Evolutionary conservation across 768 basidiomycete genomes (phyloP), one percentile per base, ranked within the genome.

Genomic region (Russula vinacea): DNA sequence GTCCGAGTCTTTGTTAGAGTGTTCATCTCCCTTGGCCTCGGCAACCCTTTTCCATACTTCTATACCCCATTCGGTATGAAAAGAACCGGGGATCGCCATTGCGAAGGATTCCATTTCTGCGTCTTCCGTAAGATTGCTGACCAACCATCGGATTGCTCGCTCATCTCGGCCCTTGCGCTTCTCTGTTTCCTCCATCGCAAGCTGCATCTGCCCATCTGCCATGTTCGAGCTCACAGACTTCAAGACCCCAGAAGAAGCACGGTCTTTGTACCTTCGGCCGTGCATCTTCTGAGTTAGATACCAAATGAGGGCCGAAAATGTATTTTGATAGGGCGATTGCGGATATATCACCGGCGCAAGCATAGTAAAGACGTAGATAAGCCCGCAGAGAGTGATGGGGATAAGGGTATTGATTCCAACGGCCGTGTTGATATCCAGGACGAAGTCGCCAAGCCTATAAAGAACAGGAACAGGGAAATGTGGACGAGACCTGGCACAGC

Each of bases 401-500:
- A 60, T n/a, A 0, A 56, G 53, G 1, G 64, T 60, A 0, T 29
- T 32, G 1, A 56, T 19, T 1, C 64, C 68, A 7, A 69, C 60
- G 4, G 51, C n/a, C 0, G 33, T 45, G 32, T 70, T 69, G 50
- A 70, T 70, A 7, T 77, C 71, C 60, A 71, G 71, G 29, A 82
- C 71, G 68, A 82, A 81, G 26, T 77, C 75, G 37, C 80, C 70
- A 29, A 84, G 74, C 33, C 79, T 37, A 77, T 73, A 70, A 85
- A 78, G 71, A 83, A 83, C 2, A 83, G 73, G 22, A 81, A 75
- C 14, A 83, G 73, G 1, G 81, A 80, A 6, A 79, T 71, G 62
- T 83, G 82, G n/a, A 84, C 75, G 16, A 83, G 75, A 24, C 78
- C 73, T 2, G 81, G 82, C 39, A 83, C 78, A 16, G 73, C 67